Evolutionary conservation across 306 rosid genomes (phyloP).

Genomic region (Bauhinia variegata): DNA sequence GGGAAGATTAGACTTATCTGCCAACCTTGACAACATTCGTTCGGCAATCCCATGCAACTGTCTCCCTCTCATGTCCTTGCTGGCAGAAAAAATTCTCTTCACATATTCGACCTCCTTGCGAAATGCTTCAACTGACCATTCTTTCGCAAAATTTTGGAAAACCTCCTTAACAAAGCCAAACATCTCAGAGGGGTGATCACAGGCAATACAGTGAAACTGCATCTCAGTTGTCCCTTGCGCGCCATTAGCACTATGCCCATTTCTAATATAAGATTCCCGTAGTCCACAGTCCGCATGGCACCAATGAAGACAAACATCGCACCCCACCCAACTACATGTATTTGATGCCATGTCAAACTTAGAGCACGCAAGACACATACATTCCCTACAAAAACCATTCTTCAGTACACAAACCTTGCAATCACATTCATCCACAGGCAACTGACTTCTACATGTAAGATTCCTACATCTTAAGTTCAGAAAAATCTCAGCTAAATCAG

Average conservation of each 20-base stretch:
- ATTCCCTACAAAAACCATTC: conserved; percentile 92
- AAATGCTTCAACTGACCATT: conserved; percentile 80
- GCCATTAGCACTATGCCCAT: conserved; percentile 73
- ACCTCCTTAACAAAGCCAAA: conserved; percentile 99
- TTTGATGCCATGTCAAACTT: conserved; percentile 93
- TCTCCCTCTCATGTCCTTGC: conserved; percentile 92
- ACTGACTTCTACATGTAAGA: conserved; percentile 62
- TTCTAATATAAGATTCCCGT: conserved; percentile 84
- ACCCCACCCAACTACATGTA: conserved; percentile 97
- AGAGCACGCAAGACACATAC: conserved; percentile 95
- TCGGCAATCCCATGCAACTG: conserved; percentile 73
- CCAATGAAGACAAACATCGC: conserved; percentile 99
- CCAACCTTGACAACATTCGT: conserved; percentile 68
- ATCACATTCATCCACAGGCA: conserved; percentile 98
- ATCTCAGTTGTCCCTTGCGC: conserved; percentile 77
- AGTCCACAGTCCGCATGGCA: conserved; percentile 92
- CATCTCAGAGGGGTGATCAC: conserved; percentile 98
- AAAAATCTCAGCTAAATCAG: conserved; percentile 86
- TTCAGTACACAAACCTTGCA: conserved; percentile 86
- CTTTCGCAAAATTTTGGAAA: conserved; percentile 82
- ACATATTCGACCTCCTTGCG: conserved; percentile 89
- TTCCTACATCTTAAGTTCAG: conserved; percentile 77
- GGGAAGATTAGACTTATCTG: conserved; percentile 64
- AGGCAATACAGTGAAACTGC: conserved; percentile 98
- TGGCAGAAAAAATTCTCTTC: conserved; percentile 79